Conservation (phyloP, 1,284 basidiomycete species). For the Trichosporon coremiiforme region DNA sequence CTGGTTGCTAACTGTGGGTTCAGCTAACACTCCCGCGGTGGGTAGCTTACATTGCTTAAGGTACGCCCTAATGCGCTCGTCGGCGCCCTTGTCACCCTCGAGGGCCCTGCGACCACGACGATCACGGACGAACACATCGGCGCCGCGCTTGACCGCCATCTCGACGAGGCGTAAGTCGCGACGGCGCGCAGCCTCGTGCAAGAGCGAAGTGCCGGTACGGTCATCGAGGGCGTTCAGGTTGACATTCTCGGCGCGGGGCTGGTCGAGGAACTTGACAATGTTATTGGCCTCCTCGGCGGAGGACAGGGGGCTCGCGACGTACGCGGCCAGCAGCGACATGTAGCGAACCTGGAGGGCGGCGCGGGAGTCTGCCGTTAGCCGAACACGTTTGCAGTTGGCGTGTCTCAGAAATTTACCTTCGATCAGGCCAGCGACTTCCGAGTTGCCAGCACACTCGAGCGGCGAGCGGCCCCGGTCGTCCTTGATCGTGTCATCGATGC, state of each 20-base stretch:
- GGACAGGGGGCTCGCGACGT: conserved; percentile 65
- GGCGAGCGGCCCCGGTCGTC: conserved; percentile 73
- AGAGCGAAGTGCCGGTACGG: conserved; percentile 72
- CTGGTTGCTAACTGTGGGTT: conserved; percentile 70
- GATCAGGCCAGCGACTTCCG: conserved; percentile 68
- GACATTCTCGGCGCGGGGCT: conserved; percentile 57
- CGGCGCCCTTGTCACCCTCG: conserved; percentile 63
- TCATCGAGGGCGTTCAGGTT: conserved; percentile 65
- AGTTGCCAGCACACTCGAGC: conserved; percentile 69
- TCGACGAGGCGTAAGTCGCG: conserved; percentile 83
- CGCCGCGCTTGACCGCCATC: conserved; percentile 78
- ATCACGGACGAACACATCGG: conserved; percentile 87
- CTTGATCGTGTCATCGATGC: conserved; percentile 75
- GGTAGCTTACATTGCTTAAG: conserved; percentile 72
- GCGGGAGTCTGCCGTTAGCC: conserved; percentile 67
- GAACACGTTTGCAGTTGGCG: neutral
- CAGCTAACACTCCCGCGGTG: too few relatives aligned
- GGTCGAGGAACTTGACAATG: conserved; percentile 60
- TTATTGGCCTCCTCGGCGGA: conserved; percentile 45
- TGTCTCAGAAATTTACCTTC: conserved; percentile 62
- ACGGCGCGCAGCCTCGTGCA: conserved; percentile 84
- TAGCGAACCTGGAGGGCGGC: conserved; percentile 75
- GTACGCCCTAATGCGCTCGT: conserved; percentile 79
- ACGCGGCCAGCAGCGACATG: conserved; percentile 70
- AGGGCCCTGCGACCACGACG: conserved; percentile 72